A percentile compares a stretch with the other conserved stretches of the same genome.
phyloP scores from a whole-genome alignment of 1,284 basidiomycete genomes.

The Takashimella koratensis region DNA sequence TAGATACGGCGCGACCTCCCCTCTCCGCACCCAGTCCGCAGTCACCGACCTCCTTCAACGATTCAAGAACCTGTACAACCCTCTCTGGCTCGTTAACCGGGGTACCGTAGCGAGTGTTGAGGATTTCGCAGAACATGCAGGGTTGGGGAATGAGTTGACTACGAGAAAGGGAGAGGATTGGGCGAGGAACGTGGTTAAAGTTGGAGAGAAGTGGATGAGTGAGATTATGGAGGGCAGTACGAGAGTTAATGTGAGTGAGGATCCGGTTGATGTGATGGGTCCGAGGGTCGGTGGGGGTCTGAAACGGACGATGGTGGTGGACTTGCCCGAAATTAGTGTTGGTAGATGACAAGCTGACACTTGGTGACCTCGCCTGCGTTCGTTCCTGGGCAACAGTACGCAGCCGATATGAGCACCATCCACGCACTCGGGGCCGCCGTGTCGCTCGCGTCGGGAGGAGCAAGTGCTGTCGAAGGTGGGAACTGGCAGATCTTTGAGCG shows the following conservation, averaged over 20 bases:
- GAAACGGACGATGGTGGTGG: too few relatives aligned
- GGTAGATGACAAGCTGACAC: neutral
- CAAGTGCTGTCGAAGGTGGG: slow-evolving; percentile 67
- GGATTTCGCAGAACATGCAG: slow-evolving; percentile 33
- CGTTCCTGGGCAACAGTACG: slow-evolving; percentile 35
- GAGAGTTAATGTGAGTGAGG: slow-evolving; percentile 69
- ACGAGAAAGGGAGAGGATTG: slow-evolving; percentile 61
- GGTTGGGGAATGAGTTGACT: slow-evolving; percentile 49
- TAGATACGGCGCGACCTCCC: slow-evolving; percentile 75
- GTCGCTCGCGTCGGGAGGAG: slow-evolving; percentile 70
- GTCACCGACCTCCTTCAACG: slow-evolving; percentile 25
- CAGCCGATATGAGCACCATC: slow-evolving; percentile 65
- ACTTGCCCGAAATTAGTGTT: too few relatives aligned
- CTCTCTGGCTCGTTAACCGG: slow-evolving; percentile 26
- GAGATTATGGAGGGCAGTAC: slow-evolving; percentile 83
- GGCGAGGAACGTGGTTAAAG: slow-evolving; percentile 56
- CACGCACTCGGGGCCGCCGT: slow-evolving; percentile 74
- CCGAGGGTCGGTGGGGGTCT: too few relatives aligned
- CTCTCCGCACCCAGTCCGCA: slow-evolving; percentile 56
- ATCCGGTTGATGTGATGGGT: too few relatives aligned
- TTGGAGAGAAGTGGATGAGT: slow-evolving; percentile 60
- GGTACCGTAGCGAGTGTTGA: slow-evolving; percentile 31
- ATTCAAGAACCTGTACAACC: slow-evolving; percentile 39
- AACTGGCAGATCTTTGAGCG: slow-evolving; percentile 82
- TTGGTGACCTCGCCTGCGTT: neutral